Conservation (phyloP, 257 asterid species). For the Capsicum chinense region DNA sequence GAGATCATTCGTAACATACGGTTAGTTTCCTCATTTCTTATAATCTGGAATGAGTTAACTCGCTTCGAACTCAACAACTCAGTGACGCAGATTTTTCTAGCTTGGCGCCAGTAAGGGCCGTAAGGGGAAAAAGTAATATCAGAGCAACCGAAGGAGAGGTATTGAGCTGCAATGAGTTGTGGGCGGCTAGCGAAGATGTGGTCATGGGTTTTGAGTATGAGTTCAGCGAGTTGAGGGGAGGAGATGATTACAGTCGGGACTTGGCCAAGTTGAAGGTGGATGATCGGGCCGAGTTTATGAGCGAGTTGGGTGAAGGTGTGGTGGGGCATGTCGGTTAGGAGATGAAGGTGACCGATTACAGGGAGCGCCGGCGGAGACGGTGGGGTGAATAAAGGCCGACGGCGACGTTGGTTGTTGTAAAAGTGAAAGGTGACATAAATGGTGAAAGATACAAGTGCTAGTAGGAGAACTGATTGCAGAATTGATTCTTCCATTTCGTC, state of each 20-base stretch:
- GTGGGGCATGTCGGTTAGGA: slow-evolving; percentile 47
- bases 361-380: slow-evolving; percentile 41
- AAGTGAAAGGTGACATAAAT: slow-evolving; percentile 27
- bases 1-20: slow-evolving; percentile 34
- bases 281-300: slow-evolving; percentile 38
- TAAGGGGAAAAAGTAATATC: slow-evolving; percentile 47
- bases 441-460: slow-evolving; percentile 15
- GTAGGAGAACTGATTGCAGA: slow-evolving; percentile 27
- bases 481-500: slow-evolving; percentile 29
- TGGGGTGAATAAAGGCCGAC: slow-evolving; percentile 21
- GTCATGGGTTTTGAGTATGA: slow-evolving; percentile 42
- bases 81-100: slow-evolving; percentile 44
- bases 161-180: slow-evolving; percentile 42
- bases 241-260: slow-evolving; percentile 45
- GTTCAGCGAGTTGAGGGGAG: slow-evolving; percentile 40
- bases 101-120: slow-evolving; percentile 55
- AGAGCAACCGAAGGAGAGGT: slow-evolving; percentile 46
- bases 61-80: slow-evolving; percentile 43
- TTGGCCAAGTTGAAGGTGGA: slow-evolving; percentile 45
- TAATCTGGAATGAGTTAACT: slow-evolving; percentile 39
- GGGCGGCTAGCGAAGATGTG: slow-evolving; percentile 42
- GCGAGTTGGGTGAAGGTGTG: slow-evolving; percentile 36
- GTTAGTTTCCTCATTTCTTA: slow-evolving; percentile 42
- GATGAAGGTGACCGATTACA: slow-evolving; percentile 48
- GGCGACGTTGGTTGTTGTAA: background rate